A percentile compares a stretch with the other conserved stretches of the same genome.
Evolutionary conservation across 2,329 filamentous ascomycete species (phyloP).

Genomic region (Scortechinia acanthostroma): DNA sequence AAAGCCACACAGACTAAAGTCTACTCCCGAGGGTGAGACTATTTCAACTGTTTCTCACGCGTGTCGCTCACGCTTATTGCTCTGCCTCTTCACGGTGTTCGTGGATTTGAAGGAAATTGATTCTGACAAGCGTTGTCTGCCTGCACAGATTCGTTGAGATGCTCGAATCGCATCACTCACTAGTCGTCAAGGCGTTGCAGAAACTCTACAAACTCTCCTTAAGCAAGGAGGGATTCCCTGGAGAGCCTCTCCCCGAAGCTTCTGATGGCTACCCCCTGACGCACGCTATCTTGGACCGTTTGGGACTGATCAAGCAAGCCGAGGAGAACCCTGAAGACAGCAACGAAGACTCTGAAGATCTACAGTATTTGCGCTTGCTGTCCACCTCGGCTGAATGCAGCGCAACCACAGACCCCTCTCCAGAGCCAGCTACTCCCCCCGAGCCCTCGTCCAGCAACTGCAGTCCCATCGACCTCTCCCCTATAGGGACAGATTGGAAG

Average conservation of each 20-base stretch:
- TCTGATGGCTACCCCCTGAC: constrained; percentile 28
- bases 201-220: constrained; percentile 28
- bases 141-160: constrained; percentile 28
- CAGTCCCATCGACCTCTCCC: constrained; percentile 7
- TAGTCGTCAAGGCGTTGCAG: constrained; percentile 29
- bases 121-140: not conserved
- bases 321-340: constrained; percentile 24
- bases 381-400: constrained; percentile 23
- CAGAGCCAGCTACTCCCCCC: constrained; percentile 20
- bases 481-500: not conserved
- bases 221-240: constrained; percentile 29
- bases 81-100: too few relatives aligned
- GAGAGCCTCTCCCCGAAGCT: constrained; percentile 25
- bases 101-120: not conserved
- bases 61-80: too few relatives aligned
- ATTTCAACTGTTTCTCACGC: not conserved
- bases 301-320: constrained; percentile 30
- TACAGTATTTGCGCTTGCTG: constrained; percentile 21
- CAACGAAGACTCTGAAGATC: constrained; percentile 19
- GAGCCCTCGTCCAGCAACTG: constrained; percentile 15
- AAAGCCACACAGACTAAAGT: constrained; percentile 31
- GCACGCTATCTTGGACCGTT: constrained; percentile 28
- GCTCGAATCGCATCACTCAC: constrained; percentile 29
- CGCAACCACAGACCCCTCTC: constrained; percentile 24
- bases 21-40: constrained; percentile 28